Base-by-base conservation (phyloP, 2,329 filamentous ascomycete species). In the Monosporascus sp. region DNA sequence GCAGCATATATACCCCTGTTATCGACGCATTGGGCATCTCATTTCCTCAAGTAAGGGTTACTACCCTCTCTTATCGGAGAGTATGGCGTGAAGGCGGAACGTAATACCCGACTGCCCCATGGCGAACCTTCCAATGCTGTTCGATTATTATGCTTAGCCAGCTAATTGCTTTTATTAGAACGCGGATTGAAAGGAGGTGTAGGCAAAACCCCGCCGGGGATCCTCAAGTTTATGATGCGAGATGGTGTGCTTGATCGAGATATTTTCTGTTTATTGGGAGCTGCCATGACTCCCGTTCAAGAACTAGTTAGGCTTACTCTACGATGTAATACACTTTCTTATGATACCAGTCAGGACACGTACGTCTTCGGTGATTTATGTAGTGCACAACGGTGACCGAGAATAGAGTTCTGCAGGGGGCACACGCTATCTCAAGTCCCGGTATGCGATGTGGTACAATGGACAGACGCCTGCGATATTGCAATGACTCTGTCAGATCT, bases 341-440 rank as follows among this genome's bases (percentile, higher is more conserved):
- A 75, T 73, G 74, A 77, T 78, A 78, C 73, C 74, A 77, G 63
- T 67, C 69, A 71, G 31, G 31, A 35, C 31, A 35, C 9, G 31
- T 35, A 35, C 31, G 31, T 14, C 31, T 35, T 35, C 2, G 11
- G 31, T 14, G 31, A 35, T 14, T 14, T 35, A 35, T 14, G 4
- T 35, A 35, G 31, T 14, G 31, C 11, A 14, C 31, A 35, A 14
- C 31, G 1, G 31, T 35, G 31, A 11, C 31, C 31, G 11, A n/a
- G 9, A 35, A 35, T 14, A 35, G 11, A 35, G 9, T 35, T 35
- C 9, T 35, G 5, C 9, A 14, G 14, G 31, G 31, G 11, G 31
- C 31, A 35, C 11, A 2, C 14, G 31, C 3, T 35, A 35, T 35
- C 5, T 5, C 31, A 14, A 35, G 31, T 35, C 11, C 11, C 11